phyloP scores from a whole-genome alignment of 2,329 filamentous ascomycete genomes.

The Emericellopsis atlantica region DNA sequence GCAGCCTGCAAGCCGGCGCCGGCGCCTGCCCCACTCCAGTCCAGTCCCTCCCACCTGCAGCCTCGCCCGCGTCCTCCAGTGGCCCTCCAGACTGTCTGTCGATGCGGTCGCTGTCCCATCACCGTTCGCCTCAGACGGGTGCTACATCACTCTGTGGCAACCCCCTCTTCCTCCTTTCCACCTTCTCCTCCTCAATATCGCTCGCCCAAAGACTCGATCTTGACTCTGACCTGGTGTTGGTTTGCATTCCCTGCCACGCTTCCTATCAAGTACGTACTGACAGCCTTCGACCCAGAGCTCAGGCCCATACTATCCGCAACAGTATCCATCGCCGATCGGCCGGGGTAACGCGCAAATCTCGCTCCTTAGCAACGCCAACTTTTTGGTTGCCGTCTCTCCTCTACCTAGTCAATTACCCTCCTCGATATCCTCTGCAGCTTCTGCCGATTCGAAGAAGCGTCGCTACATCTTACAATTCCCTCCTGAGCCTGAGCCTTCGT shows the following conservation, averaged over 20 bases:
- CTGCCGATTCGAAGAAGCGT: too few relatives aligned
- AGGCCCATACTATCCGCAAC: too few relatives aligned
- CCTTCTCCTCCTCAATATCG: not conserved
- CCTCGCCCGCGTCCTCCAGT: not conserved
- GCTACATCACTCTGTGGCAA: not conserved
- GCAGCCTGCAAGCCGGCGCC: too few relatives aligned
- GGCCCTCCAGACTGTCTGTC: not conserved
- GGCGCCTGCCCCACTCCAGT: too few relatives aligned
- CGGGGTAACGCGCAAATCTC: slow-evolving; percentile 1
- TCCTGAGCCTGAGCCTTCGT: too few relatives aligned
- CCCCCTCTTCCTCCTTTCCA: not conserved
- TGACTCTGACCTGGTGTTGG: too few relatives aligned
- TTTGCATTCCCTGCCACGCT: too few relatives aligned
- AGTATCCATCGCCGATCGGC: slow-evolving; percentile 1
- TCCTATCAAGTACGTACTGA: too few relatives aligned
- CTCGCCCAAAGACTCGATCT: not conserved
- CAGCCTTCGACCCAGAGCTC: too few relatives aligned
- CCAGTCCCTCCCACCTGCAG: not conserved
- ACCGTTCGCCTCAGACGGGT: not conserved
- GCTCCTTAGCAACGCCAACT: not conserved
- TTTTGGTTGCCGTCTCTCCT: not conserved
- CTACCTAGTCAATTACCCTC: not conserved
- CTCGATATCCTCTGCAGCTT: too few relatives aligned
- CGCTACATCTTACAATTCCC: too few relatives aligned
- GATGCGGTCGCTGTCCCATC: not conserved